Conservation (phyloP, 1,284 basidiomycete genomes). For the Megacollybia platyphylla region DNA sequence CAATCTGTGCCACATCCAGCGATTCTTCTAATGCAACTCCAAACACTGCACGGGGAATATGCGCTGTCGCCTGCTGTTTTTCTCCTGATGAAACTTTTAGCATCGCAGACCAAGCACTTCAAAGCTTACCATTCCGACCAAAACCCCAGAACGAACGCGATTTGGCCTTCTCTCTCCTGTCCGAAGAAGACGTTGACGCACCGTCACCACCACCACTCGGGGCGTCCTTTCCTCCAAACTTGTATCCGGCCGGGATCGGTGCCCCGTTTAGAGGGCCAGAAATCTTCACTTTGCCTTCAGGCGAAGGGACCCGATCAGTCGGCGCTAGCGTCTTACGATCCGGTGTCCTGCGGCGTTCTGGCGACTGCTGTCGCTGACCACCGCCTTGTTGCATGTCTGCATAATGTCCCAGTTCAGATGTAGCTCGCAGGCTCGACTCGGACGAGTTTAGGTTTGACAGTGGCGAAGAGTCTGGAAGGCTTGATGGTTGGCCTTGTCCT, state of each 20-base stretch:
- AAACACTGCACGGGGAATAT: conserved; percentile 70
- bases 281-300: conserved; percentile 69
- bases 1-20: conserved; percentile 79
- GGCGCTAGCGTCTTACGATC: conserved; percentile 44
- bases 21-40: conserved; percentile 83
- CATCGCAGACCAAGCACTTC: background rate
- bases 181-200: conserved; percentile 26
- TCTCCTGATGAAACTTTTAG: conserved; percentile 19
- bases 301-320: conserved; percentile 45
- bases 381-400: conserved; percentile 39
- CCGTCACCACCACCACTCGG: conserved; percentile 35
- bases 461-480: conserved; percentile 31
- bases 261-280: conserved; percentile 82
- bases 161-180: conserved; percentile 81
- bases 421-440: conserved; percentile 40
- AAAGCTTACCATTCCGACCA: conserved; percentile 36
- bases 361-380: conserved; percentile 30
- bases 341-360: conserved; percentile 37
- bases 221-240: conserved; percentile 66
- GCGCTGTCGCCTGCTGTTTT: conserved; percentile 28
- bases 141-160: conserved; percentile 85
- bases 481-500: conserved; percentile 27
- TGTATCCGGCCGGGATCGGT: conserved; percentile 80
- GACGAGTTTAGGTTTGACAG: conserved; percentile 36
- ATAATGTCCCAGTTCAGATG: conserved; percentile 72